A percentile compares a stretch with the other conserved stretches of the same genome.
These are phyloP conservation scores for Albifimbria verrucaria DNA, from an alignment of 2,329 filamentous ascomycete genomes.

Conservation along the genomic window DNA sequence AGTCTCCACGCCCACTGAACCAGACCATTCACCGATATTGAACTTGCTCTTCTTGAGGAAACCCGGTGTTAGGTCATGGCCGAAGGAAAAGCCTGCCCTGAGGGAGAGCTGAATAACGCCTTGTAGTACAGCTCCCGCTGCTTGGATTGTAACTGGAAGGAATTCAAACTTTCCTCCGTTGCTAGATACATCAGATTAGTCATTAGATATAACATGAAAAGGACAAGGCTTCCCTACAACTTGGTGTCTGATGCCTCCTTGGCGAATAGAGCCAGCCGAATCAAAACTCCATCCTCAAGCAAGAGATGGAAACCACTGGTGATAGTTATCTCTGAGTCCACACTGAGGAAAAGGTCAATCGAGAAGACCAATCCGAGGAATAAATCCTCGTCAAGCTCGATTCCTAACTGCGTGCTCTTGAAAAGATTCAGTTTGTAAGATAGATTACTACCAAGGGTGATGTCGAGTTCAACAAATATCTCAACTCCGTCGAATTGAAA, in stretches of 20 bases:
- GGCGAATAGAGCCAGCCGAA: slow-evolving; percentile 49
- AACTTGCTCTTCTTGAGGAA: background rate
- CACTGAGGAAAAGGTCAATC: slow-evolving; percentile 49
- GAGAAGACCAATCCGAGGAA: slow-evolving; percentile 45
- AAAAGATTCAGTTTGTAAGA: slow-evolving; percentile 49
- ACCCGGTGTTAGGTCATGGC: slow-evolving; percentile 1
- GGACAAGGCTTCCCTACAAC: slow-evolving; percentile 22
- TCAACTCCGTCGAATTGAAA: slow-evolving; percentile 51
- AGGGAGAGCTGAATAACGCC: slow-evolving; percentile 46
- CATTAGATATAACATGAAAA: background rate
- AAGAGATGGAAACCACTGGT: slow-evolving; percentile 53
- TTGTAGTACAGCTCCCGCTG: slow-evolving; percentile 35
- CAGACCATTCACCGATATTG: slow-evolving; percentile 12
- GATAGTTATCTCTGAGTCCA: slow-evolving; percentile 44
- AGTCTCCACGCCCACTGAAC: slow-evolving; percentile 44
- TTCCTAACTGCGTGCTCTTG: slow-evolving; percentile 35
- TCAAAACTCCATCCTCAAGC: slow-evolving; percentile 44
- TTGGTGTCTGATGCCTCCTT: slow-evolving; percentile 41
- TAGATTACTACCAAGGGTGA: slow-evolving; percentile 34
- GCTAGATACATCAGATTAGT: background rate
- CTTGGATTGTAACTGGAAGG: slow-evolving; percentile 49
- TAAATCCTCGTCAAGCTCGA: slow-evolving; percentile 34
- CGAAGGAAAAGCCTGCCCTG: slow-evolving; percentile 36
- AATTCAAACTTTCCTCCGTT: slow-evolving; percentile 54
- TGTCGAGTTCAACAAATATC: slow-evolving; percentile 47